Percentiles rank a stretch among this genome's conserved stretches.
These are phyloP conservation scores for Myriosclerotinia duriaeana DNA, from an alignment of 2,329 filamentous ascomycete species.

Conservation along the genomic window DNA sequence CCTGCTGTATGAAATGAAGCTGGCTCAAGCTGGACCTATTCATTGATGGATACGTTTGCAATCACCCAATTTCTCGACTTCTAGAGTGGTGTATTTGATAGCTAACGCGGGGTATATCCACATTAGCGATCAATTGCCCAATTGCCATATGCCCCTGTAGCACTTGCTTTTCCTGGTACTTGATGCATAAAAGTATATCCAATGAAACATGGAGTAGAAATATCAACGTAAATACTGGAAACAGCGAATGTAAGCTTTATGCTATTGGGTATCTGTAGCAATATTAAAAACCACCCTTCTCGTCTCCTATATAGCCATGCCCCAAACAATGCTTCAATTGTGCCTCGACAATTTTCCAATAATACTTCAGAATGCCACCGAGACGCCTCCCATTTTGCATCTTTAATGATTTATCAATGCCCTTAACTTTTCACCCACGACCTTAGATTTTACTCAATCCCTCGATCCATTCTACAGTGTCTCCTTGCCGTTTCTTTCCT, in stretches of 20 bases:
- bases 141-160: background rate
- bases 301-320: background rate
- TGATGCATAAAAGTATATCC: background rate
- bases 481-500: background rate
- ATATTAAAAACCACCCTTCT: background rate
- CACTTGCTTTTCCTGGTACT: conserved; percentile 5
- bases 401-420: background rate
- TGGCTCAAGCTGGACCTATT: background rate
- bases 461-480: background rate
- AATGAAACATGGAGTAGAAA: background rate
- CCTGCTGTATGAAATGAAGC: background rate
- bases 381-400: background rate
- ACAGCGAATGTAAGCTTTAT: background rate
- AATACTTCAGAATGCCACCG: background rate
- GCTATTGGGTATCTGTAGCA: conserved; percentile 11
- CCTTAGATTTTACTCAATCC: background rate
- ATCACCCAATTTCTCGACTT: background rate
- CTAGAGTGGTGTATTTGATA: background rate
- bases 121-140: conserved; percentile 4
- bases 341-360: background rate
- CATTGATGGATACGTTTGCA: background rate
- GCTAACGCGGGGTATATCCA: background rate
- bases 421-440: background rate
- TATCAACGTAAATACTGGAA: background rate
- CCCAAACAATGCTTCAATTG: background rate